Evolutionary conservation across 2,329 filamentous ascomycete species (phyloP).

Genomic region (Graphiopsis chlorocephala): DNA sequence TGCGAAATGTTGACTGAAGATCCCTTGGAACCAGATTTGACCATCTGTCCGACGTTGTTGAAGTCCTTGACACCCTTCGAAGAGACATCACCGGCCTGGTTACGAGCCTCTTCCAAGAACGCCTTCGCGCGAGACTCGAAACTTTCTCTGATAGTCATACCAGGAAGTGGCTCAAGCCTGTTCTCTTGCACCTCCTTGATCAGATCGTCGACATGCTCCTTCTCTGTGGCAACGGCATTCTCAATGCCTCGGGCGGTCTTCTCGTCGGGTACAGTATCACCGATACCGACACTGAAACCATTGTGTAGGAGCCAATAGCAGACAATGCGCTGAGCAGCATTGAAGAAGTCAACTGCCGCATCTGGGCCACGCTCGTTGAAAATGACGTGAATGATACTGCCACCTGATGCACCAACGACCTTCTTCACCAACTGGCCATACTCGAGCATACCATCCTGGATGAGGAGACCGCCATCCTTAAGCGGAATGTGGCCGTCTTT

Average conservation of each 20-base stretch:
- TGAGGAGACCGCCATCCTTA: constrained; percentile 66
- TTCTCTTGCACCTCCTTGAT: constrained; percentile 80
- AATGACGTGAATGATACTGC: constrained; percentile 91
- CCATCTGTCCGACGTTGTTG: constrained; percentile 97
- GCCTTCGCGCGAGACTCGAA: constrained; percentile 97
- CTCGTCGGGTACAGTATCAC: constrained; percentile 92
- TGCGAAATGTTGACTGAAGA: constrained; percentile 99
- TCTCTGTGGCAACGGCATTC: constrained; percentile 74
- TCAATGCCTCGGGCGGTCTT: constrained; percentile 82
- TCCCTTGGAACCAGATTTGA: constrained; percentile 93
- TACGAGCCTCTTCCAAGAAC: constrained; percentile 90
- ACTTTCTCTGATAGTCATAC: constrained; percentile 98
- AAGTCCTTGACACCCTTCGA: constrained; percentile 89
- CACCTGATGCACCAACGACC: constrained; percentile 81
- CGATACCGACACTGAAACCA: constrained; percentile 96
- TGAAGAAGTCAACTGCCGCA: constrained; percentile 90
- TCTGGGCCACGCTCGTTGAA: constrained; percentile 91
- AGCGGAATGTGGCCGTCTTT: constrained; percentile 31
- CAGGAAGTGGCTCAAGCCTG: constrained; percentile 83
- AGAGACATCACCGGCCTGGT: constrained; percentile 89
- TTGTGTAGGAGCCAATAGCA: constrained; percentile 97
- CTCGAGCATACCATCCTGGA: constrained; percentile 84
- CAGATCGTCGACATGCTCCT: constrained; percentile 73
- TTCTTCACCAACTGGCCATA: constrained; percentile 93
- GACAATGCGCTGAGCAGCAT: constrained; percentile 88